Conservation (phyloP, 2,329 filamentous ascomycete species). For the Penicillium hesseltinei region DNA sequence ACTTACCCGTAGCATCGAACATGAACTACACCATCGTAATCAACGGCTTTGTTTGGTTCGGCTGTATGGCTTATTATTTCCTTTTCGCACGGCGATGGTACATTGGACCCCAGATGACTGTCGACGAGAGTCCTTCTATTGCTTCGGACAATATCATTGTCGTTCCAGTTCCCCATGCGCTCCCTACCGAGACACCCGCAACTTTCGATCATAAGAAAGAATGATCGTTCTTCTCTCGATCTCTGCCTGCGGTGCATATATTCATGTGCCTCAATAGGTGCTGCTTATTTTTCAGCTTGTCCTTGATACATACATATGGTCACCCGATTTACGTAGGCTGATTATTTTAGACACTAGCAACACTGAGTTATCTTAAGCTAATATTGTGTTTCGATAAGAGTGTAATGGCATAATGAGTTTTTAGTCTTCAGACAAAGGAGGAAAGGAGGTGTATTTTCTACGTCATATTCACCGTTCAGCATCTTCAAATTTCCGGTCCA, state of each 20-base stretch:
- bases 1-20: conserved; percentile 33
- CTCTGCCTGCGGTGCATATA: neutral
- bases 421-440: neutral
- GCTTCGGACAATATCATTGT: neutral
- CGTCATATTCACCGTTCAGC: neutral
- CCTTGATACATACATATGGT: neutral
- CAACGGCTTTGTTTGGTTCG: conserved; percentile 59
- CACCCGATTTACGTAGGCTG: too few relatives aligned
- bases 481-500: neutral
- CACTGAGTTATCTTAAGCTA: neutral
- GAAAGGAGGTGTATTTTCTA: neutral
- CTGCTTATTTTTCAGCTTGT: neutral
- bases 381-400: neutral
- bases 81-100: conserved; percentile 61
- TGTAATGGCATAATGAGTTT: neutral
- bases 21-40: conserved; percentile 67
- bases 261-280: neutral
- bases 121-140: conserved; percentile 33
- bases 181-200: neutral
- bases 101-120: conserved; percentile 58
- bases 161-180: too few relatives aligned
- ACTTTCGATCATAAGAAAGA: neutral
- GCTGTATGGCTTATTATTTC: conserved; percentile 56
- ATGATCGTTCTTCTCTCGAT: neutral
- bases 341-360: neutral